Evolutionary conservation across 2,329 filamentous ascomycete species (phyloP), one percentile per base, ranked within the genome.

Genomic region (Alternaria metachromatica): DNA sequence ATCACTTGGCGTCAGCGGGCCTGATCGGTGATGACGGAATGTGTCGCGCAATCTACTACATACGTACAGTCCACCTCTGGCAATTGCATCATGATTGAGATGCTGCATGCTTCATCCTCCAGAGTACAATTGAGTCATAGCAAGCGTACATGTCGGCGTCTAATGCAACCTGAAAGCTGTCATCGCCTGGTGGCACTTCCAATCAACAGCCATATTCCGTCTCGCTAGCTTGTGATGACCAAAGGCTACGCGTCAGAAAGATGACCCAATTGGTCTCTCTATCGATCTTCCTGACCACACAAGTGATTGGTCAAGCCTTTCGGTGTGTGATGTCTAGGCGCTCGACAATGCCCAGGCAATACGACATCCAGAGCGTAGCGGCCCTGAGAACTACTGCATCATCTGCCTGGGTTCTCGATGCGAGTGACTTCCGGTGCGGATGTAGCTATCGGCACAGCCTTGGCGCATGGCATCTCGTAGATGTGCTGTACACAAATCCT

Each of bases 1-100:
- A 53, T 53, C 49, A 25, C 49, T 53, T 53, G 28, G 49, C 49
- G 37, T 10, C 12, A 37, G 30, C 28, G 12, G n/a, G 37, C 37
- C 37, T 41, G 37, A 18, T 41, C n/a, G 37, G 37, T 41, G 37
- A 41, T 41, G 15, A 41, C 37, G 15, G 10, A 41, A 41, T 41
- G 15, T n/a, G 15, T 41, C 37, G 37, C 37, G 15, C 37, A 18
- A 41, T 41, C 15, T 18, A 41, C 33, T 37, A 37, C 33, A 37
- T 37, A 37, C 33, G 33, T 37, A 5, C 33, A n/a, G 15, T 37
- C 33, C 33, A 10, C 33, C 33, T n/a, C 15, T 37, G 15, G n/a
- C 15, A 10, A 37, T 9, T 37, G 15, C 33, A 37, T 37, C 33
- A 37, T 37, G 10, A 8, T 37, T 37, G 13, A 7, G 33, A 37